Base-by-base conservation (phyloP, 2,329 filamentous ascomycete species). In the Ciborinia camelliae region DNA sequence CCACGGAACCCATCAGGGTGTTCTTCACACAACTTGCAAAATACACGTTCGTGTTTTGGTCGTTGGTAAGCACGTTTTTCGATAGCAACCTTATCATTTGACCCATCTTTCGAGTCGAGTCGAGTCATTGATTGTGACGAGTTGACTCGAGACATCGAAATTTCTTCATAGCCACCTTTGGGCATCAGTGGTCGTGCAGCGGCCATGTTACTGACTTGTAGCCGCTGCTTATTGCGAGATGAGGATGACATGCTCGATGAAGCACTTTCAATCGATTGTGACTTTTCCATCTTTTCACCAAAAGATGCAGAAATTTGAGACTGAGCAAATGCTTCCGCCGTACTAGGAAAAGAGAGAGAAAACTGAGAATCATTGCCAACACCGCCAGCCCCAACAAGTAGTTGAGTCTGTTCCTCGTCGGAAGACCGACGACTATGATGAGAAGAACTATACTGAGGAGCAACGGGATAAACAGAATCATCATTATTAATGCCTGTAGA, bases 1-100 rank as follows among this genome's bases (percentile, higher is more conserved):
- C 93, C 93, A 53, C 93, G 89, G 76, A 97, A 97, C 6, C 93
- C 92, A 67, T 92, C 88, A 3, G 90, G 90, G 67, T 94, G 88
- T 72, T 92, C 90, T 69, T 88, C 87, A 79, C 93, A 97, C 71
- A 89, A 85, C 23, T 81, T 80, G 76, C 93, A 97, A 52, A 64
- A 67, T 12, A 74, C 72, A 53, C 73, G 72, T 63, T 72, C 71
- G 66, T 76, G 74, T 57, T 73, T 74, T 28, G 74, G 75, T 63
- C 75, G 73, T 67, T 74, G 72, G 65, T 76, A 76, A 62, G 69
- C 68, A 55, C 69, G 65, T 65, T 75, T 75, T 41, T 58, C 52
- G 41, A 75, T 73, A 66, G 68, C 70, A 68, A 74, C 58, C 66
- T 73, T 73, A 50, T 74, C 73, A 68, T 71, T 68, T 37, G 66